These are phyloP conservation scores for Afroboletus lepidellus DNA, from an alignment of 1,284 basidiomycete species.

Conservation along the genomic window DNA sequence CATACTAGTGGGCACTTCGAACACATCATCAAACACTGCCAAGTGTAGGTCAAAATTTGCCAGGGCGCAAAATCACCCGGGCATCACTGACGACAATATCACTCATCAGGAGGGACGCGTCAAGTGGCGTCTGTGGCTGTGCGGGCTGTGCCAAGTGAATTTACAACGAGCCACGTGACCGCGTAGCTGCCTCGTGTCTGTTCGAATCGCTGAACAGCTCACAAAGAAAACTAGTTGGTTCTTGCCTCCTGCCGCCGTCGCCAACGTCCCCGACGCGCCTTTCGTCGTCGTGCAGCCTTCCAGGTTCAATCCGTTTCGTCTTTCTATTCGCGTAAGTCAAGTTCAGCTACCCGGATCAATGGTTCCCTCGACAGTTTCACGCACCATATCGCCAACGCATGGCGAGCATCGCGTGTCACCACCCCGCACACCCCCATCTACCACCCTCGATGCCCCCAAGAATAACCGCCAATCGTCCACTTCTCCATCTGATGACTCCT, in stretches of 20 bases:
- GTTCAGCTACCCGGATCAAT: conserved; percentile 15
- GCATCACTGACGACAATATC: too few relatives aligned
- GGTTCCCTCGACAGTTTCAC: conserved; percentile 23
- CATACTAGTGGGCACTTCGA: too few relatives aligned
- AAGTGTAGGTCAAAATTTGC: too few relatives aligned
- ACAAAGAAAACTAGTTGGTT: conserved; percentile 31
- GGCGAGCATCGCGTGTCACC: conserved; percentile 34
- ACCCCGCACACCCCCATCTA: conserved; percentile 30
- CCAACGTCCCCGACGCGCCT: conserved; percentile 22
- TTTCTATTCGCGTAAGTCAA: conserved; percentile 16
- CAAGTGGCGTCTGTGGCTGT: not conserved
- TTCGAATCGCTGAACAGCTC: conserved; percentile 25
- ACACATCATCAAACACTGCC: too few relatives aligned
- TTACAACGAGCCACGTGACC: conserved; percentile 34
- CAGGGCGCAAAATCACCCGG: too few relatives aligned
- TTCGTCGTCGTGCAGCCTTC: conserved; percentile 6
- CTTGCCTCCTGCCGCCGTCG: conserved; percentile 13
- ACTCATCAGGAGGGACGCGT: too few relatives aligned
- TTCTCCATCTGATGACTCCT: conserved; percentile 56
- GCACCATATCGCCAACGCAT: conserved; percentile 31
- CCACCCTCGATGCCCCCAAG: conserved; percentile 30
- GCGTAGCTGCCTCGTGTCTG: conserved; percentile 36
- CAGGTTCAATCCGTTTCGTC: conserved; percentile 1
- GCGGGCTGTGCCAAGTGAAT: not conserved
- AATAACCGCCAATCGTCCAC: conserved; percentile 37